Base-by-base conservation (phyloP, 1,139 yeast species). In the Pichia sp. region DNA sequence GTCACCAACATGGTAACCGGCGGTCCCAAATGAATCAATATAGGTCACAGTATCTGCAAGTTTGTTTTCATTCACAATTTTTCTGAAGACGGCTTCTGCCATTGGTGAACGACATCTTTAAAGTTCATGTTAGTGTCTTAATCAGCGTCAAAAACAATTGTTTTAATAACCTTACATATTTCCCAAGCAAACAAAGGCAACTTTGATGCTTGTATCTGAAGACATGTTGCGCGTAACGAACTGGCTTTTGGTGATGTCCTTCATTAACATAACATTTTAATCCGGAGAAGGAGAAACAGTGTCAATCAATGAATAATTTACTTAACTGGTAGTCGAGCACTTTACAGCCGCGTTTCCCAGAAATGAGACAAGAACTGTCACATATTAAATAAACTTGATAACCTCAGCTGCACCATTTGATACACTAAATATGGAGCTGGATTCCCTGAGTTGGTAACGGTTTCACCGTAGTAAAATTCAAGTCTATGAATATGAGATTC, bases 1-100 rank as follows among this genome's bases (percentile, higher is more conserved):
- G 49, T 87, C 90, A 0, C 98, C 98, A 46, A 78, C 71, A 65
- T 92, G 97, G 75, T 84, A 92, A 0, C 86, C 87, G 8, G 89
- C 82, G 0, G 97, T 90, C 5, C 98, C 98, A 69, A 85, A 92
- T 0, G 97, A 90, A 63, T 90, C 97, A 40, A 90, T 85, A 13
- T 67, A 63, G 1, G 74, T 70, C 61, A 92, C 72, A 38, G 65
- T 64, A n/a, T 67, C 61, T 2, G 64, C 53, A 8, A 62, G 76
- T 0, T 82, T 79, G 36, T 73, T 66, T 54, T 77, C 67, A 49
- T 80, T 69, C 4, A 89, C 95, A 31, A 76, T 75, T 58, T 88
- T 83, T 52, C 75, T 76, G 72, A 90, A 90, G 1, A 90, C 87
- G 0, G 97, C 97, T 69, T 92, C 98, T 0, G 99, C 98, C 98